Evolutionary conservation across 345 rosid genomes (phyloP).

Genomic region (Gossypium turneri): DNA sequence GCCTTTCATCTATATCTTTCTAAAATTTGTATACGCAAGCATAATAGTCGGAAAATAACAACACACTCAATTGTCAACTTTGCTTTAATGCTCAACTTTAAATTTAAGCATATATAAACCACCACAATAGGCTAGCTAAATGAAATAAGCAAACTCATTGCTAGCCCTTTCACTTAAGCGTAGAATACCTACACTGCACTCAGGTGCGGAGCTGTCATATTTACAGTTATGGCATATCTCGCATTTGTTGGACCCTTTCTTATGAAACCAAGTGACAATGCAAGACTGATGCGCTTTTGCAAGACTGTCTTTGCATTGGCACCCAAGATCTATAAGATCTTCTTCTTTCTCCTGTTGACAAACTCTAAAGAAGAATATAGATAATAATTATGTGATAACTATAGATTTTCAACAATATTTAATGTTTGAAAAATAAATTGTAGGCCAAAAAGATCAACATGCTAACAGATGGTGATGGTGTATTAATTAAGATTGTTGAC

Average conservation of each 20-base stretch:
- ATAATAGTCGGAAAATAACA: neutral
- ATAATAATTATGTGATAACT: neutral
- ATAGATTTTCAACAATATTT: neutral
- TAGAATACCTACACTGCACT: constrained; percentile 51
- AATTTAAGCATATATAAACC: neutral
- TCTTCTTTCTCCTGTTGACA: constrained; percentile 92
- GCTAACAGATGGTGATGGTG: neutral
- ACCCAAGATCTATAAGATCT: constrained; percentile 76
- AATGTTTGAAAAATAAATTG: neutral
- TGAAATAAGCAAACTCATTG: neutral
- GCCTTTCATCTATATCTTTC: neutral
- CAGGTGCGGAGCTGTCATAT: constrained; percentile 66
- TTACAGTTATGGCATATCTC: constrained; percentile 83
- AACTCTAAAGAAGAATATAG: constrained; percentile 41
- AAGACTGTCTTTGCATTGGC: constrained; percentile 79
- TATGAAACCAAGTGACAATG: constrained; percentile 77
- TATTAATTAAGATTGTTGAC: neutral
- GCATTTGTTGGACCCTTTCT: constrained; percentile 78
- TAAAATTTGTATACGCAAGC: neutral
- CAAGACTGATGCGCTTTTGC: constrained; percentile 71
- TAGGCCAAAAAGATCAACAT: neutral
- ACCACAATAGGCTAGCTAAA: too few relatives aligned
- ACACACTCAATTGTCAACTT: neutral
- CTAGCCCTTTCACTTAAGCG: neutral
- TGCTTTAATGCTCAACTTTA: neutral